A percentile compares a stretch with the other conserved stretches of the same genome.
phyloP scores from a whole-genome alignment of 2,329 filamentous ascomycete species.

The Pseudogymnoascus sp. region DNA sequence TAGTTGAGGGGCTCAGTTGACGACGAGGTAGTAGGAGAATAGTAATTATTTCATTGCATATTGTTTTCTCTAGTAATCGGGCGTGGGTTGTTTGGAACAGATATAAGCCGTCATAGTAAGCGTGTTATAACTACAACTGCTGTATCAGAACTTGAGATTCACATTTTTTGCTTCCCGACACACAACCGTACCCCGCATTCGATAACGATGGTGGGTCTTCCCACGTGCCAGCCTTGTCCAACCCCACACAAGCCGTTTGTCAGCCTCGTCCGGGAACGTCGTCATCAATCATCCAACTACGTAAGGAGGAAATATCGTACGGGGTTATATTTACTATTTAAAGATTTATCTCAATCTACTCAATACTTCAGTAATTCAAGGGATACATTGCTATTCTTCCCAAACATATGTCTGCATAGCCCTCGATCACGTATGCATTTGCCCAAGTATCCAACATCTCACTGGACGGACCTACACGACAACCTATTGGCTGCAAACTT shows the following conservation, averaged over 20 bases:
- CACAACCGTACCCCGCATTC: neutral
- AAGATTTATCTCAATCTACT: neutral
- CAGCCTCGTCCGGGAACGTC: neutral
- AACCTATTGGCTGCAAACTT: neutral
- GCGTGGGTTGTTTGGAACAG: too few species aligned
- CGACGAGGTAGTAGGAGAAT: too few species aligned
- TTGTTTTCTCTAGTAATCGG: too few species aligned
- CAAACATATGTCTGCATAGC: neutral
- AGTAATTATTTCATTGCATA: too few species aligned
- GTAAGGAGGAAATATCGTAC: neutral
- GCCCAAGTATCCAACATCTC: neutral
- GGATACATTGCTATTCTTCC: neutral
- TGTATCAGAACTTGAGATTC: too few species aligned
- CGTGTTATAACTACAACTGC: too few species aligned
- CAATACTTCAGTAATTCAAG: neutral
- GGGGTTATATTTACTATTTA: neutral
- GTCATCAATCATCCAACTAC: neutral
- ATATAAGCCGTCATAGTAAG: too few species aligned
- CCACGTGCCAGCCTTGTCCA: neutral
- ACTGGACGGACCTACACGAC: neutral
- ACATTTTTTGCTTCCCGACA: neutral
- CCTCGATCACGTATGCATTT: neutral
- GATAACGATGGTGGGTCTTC: neutral
- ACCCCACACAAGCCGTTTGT: neutral
- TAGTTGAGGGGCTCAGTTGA: too few species aligned